Conservation (phyloP, 176 grass and related monocot genomes). For the Oryza glaberrima region DNA sequence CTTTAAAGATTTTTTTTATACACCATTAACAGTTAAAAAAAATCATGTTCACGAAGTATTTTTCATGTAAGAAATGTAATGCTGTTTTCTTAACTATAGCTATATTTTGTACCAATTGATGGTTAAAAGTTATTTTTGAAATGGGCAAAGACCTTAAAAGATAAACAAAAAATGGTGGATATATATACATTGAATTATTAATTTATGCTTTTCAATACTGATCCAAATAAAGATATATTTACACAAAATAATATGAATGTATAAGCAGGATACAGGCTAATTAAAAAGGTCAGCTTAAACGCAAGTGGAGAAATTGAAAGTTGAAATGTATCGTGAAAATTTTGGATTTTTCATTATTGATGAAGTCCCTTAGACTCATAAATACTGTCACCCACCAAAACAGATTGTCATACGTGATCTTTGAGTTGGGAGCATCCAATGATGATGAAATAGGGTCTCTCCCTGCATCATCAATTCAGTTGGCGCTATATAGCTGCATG, state of each 20-base stretch:
- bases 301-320: neutral
- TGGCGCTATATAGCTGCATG: neutral
- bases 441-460: neutral
- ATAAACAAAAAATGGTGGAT: neutral
- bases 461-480: slow-evolving; percentile 20
- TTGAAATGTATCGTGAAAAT: neutral
- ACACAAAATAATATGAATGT: neutral
- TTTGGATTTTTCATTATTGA: slow-evolving; percentile 29
- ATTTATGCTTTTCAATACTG: neutral
- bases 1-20: neutral
- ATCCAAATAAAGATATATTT: neutral
- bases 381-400: slow-evolving; percentile 38
- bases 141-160: neutral
- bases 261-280: neutral
- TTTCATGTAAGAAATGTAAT: neutral
- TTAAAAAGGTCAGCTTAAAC: neutral
- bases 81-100: neutral
- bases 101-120: neutral
- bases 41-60: neutral
- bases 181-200: neutral
- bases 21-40: neutral
- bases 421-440: slow-evolving; percentile 36
- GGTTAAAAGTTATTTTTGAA: neutral
- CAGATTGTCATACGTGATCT: slow-evolving; percentile 13
- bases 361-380: slow-evolving; percentile 31